phyloP scores from a whole-genome alignment of 2,329 filamentous ascomycete genomes.

The Xylaria sp. region DNA sequence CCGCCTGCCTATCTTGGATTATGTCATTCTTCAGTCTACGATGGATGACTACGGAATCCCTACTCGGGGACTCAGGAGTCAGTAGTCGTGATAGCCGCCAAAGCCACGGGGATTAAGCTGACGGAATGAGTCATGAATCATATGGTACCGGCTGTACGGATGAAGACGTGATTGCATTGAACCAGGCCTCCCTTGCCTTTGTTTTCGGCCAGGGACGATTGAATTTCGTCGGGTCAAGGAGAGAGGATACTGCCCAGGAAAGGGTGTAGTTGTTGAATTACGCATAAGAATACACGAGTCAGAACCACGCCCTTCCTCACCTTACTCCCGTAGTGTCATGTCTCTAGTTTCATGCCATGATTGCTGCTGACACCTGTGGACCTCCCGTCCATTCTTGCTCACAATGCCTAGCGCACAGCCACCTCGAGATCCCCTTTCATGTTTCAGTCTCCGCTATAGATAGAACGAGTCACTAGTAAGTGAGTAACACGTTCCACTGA shows the following conservation, averaged over 20 bases:
- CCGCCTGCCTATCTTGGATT: constrained; percentile 13
- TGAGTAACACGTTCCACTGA: neutral
- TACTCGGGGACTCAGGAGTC: neutral
- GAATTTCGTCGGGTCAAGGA: neutral
- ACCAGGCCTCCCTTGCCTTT: neutral
- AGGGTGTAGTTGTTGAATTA: constrained; percentile 3
- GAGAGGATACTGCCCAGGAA: neutral
- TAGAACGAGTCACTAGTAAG: neutral
- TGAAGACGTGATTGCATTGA: neutral
- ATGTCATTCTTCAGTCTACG: neutral
- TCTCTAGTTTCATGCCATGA: neutral
- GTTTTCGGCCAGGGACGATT: constrained; percentile 17
- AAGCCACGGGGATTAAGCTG: neutral
- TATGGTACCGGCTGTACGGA: neutral
- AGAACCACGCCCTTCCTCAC: neutral
- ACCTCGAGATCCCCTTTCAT: neutral
- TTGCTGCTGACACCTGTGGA: neutral
- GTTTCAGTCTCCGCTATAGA: neutral
- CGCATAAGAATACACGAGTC: constrained; percentile 1
- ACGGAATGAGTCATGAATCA: neutral
- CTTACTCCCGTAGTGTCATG: neutral
- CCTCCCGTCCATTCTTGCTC: neutral
- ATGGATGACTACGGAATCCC: neutral
- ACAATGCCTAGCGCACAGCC: neutral
- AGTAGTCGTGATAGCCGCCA: neutral